Percentiles rank a stretch among this genome's conserved stretches.
Evolutionary conservation across 352 stramenopile genomes (phyloP).

Genomic region (Globisporangium spinosum): DNA sequence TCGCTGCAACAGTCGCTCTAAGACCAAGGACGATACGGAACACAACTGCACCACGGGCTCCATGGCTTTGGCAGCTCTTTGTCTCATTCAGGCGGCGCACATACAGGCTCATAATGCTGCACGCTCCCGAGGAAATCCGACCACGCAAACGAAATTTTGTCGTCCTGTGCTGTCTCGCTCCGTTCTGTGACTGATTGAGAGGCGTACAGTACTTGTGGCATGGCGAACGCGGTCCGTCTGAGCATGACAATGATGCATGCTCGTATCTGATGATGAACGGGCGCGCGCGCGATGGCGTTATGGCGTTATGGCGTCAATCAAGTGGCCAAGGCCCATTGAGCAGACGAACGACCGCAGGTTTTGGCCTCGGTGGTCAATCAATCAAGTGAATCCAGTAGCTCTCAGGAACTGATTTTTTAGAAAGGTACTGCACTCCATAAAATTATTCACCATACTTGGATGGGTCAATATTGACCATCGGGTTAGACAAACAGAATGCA

Average conservation of each 20-base stretch:
- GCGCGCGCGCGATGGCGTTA: no score
- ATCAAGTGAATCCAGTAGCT: conserved; percentile 10
- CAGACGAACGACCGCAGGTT: neutral
- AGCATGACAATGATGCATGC: neutral
- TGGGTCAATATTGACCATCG: neutral
- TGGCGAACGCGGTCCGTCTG: neutral
- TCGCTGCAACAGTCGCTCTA: no score
- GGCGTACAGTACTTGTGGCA: neutral
- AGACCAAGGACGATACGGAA: no score
- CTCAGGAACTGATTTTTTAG: neutral
- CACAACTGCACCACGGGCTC: no score
- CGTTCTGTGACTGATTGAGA: no score
- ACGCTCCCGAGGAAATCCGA: neutral
- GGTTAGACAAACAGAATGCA: neutral
- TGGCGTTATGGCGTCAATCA: conserved; percentile 9
- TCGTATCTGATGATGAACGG: neutral
- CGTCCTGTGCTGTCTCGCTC: neutral
- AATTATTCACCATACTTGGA: neutral
- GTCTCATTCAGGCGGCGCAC: neutral
- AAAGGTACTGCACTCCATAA: neutral
- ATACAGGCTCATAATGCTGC: neutral
- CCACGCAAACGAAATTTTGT: neutral
- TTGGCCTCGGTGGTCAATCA: neutral
- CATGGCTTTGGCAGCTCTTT: no score
- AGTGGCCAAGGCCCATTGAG: neutral